Evolutionary conservation across 495 filamentous ascomycete species (phyloP), one percentile per base, ranked within the genome.

Genomic region (Paragyromitra xinjiangensis): DNA sequence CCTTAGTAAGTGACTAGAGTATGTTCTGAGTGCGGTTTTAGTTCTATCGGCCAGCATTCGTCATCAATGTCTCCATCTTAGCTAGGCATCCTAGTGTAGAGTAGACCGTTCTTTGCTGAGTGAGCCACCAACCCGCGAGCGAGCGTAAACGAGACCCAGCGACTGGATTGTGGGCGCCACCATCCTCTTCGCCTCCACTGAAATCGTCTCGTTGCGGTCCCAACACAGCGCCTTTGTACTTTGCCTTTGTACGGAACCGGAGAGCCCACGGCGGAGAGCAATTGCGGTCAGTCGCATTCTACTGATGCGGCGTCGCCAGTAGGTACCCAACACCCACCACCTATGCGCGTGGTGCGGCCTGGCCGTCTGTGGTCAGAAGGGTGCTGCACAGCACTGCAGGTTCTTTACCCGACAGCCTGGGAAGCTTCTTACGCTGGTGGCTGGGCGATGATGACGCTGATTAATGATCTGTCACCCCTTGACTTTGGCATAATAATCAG

Each of bases 151-250:
- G 29, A 59, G 56, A 29, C 1, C 26, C n/a, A 51, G 22, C 22
- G 24, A 67, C 34, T 34, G 64, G 45, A 56, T 58, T 50, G 14
- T 34, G 19, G 29, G 11, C 67, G 67, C 55, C 68, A 62, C 68
- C 68, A 71, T 63, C 19, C 16, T 48, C 42, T 65, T 53, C 63
- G 44, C 63, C 63, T 66, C 63, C 64, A 67, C 44, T 29, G 26
- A 67, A 44, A 63, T 26, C 53, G 40, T 19, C 14, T 6, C 26
- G 64, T 14, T 66, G 24, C 4, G 48, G 68, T n/a, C 56, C 37
- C 44, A 61, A 34, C 40, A 34, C 37, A 12, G 59, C 59, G 69
- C 56, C 69, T 53, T 62, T 70, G 68, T 63, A 44, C 53, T 29
- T 50, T 63, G n/a, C 2, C 42, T 42, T 42, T 63, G n/a, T 29